A percentile compares a stretch with the other conserved stretches of the same genome.
phyloP scores from a whole-genome alignment of 345 rosid species.

The Brassica napus region DNA sequence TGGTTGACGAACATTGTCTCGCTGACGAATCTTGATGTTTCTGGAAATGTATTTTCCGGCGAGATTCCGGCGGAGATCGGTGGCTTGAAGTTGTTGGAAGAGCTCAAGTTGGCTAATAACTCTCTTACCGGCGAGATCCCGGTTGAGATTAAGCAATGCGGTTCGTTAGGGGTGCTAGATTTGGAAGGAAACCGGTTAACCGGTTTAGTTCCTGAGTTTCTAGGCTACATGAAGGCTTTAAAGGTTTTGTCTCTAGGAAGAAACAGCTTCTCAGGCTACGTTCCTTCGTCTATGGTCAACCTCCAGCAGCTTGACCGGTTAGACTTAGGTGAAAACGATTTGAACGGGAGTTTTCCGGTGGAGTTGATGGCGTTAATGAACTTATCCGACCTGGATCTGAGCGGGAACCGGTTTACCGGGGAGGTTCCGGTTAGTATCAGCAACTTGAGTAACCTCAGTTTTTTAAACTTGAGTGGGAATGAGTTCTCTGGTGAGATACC shows the following conservation, averaged over 20 bases:
- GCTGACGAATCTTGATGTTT: constrained; percentile 60
- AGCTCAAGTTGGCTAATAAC: constrained; percentile 69
- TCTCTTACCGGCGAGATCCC: constrained; percentile 66
- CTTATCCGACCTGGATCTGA: constrained; percentile 70
- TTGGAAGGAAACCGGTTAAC: constrained; percentile 66
- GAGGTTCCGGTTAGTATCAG: constrained; percentile 57
- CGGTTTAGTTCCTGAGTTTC: constrained; percentile 65
- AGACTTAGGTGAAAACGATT: constrained; percentile 53
- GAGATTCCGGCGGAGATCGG: constrained; percentile 64
- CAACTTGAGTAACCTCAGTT: constrained; percentile 47
- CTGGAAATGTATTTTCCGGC: constrained; percentile 70
- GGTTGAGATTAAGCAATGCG: constrained; percentile 61
- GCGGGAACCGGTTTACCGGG: constrained; percentile 61
- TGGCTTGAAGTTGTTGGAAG: constrained; percentile 52
- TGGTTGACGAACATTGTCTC: constrained; percentile 59
- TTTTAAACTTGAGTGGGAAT: constrained; percentile 61
- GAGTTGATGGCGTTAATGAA: constrained; percentile 58
- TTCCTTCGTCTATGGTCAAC: constrained; percentile 57
- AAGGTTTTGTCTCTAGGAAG: constrained; percentile 60
- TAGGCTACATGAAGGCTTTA: constrained; percentile 58
- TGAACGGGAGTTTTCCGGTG: constrained; percentile 66
- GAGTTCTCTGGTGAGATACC: constrained; percentile 61
- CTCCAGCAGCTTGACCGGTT: constrained; percentile 55
- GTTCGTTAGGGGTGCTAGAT: constrained; percentile 59
- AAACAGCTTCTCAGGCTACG: constrained; percentile 64